Evolutionary conservation across 169 alveolate species (phyloP).

Genomic region (Plasmodium gaboni): DNA sequence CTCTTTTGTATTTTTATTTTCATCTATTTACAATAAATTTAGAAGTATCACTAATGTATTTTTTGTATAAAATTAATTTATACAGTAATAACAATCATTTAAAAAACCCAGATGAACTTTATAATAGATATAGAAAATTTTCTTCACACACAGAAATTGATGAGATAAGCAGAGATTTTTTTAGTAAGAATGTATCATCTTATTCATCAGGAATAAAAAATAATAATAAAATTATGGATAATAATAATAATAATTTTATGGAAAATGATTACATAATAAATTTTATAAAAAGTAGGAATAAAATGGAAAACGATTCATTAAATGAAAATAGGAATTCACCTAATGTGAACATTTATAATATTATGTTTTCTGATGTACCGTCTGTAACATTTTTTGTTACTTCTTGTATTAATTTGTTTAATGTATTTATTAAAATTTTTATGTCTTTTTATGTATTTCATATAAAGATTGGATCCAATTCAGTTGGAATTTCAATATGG

Average conservation of each 20-base stretch:
- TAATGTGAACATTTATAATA: conserved; percentile 47
- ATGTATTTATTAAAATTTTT: conserved; percentile 33
- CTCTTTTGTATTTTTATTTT: conserved; percentile 53
- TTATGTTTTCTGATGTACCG: conserved; percentile 66
- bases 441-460: conserved; percentile 53
- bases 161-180: neutral
- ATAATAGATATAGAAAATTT: conserved; percentile 6
- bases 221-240: neutral
- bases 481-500: conserved; percentile 14
- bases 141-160: conserved; percentile 1
- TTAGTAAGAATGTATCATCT: conserved; percentile 2
- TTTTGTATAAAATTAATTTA: conserved; percentile 44
- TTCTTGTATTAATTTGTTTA: conserved; percentile 40
- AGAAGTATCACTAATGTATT: conserved; percentile 30
- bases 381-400: conserved; percentile 41
- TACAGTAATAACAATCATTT: conserved; percentile 30
- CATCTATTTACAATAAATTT: conserved; percentile 34
- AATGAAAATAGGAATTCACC: conserved; percentile 19
- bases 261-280: conserved; percentile 26
- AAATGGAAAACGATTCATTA: neutral
- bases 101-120: conserved; percentile 4
- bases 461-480: conserved; percentile 30
- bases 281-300: conserved; percentile 25
- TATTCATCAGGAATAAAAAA: too few species aligned
- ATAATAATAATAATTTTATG: conserved; percentile 4